These are phyloP conservation scores for Ogataea allantospora DNA, from an alignment of 805 yeast genomes.

Conservation along the genomic window DNA sequence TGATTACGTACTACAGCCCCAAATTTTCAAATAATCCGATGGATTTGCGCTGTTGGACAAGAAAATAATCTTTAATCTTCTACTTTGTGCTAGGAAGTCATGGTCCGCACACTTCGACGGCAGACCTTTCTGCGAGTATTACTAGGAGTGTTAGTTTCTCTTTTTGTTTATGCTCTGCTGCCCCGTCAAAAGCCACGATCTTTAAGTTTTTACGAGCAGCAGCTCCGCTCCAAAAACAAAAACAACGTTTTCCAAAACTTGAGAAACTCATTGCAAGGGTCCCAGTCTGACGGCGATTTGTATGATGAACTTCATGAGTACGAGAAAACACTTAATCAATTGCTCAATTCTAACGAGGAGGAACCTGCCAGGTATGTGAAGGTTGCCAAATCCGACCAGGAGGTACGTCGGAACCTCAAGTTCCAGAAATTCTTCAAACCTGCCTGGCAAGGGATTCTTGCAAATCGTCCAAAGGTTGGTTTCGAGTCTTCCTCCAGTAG, in stretches of 20 bases:
- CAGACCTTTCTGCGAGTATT: neutral
- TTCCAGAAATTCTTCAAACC: conserved; percentile 25
- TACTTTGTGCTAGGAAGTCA: too few relatives aligned
- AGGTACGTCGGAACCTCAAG: conserved; percentile 17
- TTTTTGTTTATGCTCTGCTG: neutral
- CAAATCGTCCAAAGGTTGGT: conserved; percentile 27
- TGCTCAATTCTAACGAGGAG: conserved; percentile 8
- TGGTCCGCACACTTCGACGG: neutral
- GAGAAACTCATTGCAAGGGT: conserved; percentile 3
- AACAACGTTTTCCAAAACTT: conserved; percentile 8
- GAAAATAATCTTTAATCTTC: too few relatives aligned
- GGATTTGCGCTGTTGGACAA: too few relatives aligned
- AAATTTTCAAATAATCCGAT: too few relatives aligned
- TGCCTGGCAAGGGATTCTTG: conserved; percentile 19
- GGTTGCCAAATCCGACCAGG: conserved; percentile 15
- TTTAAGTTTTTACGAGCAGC: conserved; percentile 24
- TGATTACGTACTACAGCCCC: too few relatives aligned
- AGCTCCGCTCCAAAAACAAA: conserved; percentile 9
- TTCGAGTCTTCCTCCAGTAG: conserved; percentile 17
- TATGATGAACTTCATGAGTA: conserved; percentile 15
- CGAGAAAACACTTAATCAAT: conserved; percentile 12
- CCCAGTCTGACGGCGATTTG: conserved; percentile 4
- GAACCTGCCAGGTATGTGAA: conserved; percentile 12
- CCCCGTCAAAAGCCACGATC: conserved; percentile 4
- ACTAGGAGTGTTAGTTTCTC: neutral